phyloP scores from a whole-genome alignment of 305 asterid species.

The Fraxinus latifolia region DNA sequence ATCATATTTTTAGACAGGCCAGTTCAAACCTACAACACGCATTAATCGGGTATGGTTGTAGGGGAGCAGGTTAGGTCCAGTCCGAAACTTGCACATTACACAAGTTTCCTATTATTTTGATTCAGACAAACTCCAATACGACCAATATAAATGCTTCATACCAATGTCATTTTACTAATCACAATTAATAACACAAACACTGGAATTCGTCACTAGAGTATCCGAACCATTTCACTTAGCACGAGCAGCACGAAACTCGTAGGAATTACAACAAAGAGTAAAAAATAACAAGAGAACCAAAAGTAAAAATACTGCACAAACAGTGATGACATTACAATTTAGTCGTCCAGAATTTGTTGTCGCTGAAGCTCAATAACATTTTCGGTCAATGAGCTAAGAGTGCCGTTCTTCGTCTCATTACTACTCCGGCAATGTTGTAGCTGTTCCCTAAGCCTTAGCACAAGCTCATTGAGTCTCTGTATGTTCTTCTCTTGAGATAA shows the following conservation, averaged over 20 bases:
- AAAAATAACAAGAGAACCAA: not conserved
- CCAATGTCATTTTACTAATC: not conserved
- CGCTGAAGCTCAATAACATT: slow-evolving; percentile 58
- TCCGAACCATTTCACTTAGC: not conserved
- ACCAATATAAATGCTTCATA: not conserved
- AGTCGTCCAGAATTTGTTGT: slow-evolving; percentile 66
- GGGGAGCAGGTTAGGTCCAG: not conserved
- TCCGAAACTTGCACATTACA: not conserved
- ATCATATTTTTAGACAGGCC: too few relatives aligned
- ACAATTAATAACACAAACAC: not conserved
- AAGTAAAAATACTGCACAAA: slow-evolving; percentile 21
- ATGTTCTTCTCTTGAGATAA: slow-evolving; percentile 85
- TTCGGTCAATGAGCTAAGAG: slow-evolving; percentile 48
- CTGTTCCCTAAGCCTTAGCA: slow-evolving; percentile 65
- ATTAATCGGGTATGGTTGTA: too few relatives aligned
- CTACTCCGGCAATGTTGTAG: slow-evolving; percentile 53
- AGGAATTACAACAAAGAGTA: not conserved
- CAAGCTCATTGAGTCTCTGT: slow-evolving; percentile 69
- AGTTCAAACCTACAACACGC: too few relatives aligned
- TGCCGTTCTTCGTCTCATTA: slow-evolving; percentile 45
- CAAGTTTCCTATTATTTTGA: not conserved
- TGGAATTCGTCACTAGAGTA: not conserved
- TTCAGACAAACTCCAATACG: not conserved
- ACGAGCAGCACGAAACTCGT: not conserved
- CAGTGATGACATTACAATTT: slow-evolving; percentile 18